phyloP scores from a whole-genome alignment of 257 asterid genomes.

The Primulina huaijiensis region DNA sequence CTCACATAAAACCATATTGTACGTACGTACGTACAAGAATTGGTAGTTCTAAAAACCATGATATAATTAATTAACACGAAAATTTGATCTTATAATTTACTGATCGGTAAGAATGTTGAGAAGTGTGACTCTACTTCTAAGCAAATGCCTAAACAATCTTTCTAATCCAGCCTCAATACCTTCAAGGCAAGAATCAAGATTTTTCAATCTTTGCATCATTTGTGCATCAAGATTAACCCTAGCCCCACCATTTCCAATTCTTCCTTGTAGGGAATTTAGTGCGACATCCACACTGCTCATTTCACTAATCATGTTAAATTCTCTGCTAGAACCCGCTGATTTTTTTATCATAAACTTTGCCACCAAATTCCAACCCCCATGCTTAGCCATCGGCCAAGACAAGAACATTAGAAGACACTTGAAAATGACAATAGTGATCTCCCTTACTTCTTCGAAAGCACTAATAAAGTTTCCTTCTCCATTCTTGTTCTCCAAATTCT shows the following conservation, averaged over 20 bases:
- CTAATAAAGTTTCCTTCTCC: neutral
- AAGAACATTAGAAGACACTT: conserved; percentile 40
- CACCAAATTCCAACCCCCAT: conserved; percentile 33
- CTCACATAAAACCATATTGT: neutral
- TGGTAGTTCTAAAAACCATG: neutral
- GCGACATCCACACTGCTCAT: conserved; percentile 43
- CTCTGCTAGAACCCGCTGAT: conserved; percentile 8
- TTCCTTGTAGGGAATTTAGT: conserved; percentile 32
- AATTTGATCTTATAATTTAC: neutral
- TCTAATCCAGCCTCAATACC: conserved; percentile 38
- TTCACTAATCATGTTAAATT: conserved; percentile 24
- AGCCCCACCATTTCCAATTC: conserved; percentile 24
- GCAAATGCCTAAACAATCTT: conserved; percentile 32
- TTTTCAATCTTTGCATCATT: conserved; percentile 33
- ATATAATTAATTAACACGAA: neutral
- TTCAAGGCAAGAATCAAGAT: conserved; percentile 28
- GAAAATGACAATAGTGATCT: conserved; percentile 31
- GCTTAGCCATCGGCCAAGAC: conserved; percentile 28
- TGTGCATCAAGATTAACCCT: conserved; percentile 32
- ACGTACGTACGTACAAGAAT: neutral
- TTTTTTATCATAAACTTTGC: conserved; percentile 45
- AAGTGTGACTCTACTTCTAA: conserved; percentile 38
- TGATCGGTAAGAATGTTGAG: conserved; percentile 35
- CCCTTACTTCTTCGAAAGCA: conserved; percentile 36
- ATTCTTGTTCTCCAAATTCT: conserved; percentile 29